Base-by-base conservation (phyloP, 2,329 filamentous ascomycete species). In the Hypomyces rosellus region DNA sequence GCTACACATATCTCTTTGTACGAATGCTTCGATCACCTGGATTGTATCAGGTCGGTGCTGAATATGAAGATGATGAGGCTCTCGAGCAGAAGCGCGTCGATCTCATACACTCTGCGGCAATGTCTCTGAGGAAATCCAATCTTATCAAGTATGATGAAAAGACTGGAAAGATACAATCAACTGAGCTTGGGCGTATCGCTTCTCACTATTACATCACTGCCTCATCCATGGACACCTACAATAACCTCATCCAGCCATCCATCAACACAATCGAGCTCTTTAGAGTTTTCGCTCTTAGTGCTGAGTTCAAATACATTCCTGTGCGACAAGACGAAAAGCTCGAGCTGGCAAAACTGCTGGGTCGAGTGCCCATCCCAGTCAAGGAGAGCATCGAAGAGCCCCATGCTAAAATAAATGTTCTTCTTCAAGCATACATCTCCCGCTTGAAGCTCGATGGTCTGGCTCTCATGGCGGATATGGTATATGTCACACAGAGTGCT, bases 171-270 rank as follows among this genome's bases (percentile, higher is more conserved):
- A 70, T 99, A 33, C 90, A 95, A 68, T 82, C 88, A 4, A 99
- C 93, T 0, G 93, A 99, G 67, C 84, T 99, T 49, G 93, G 95
- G 47, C 85, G 93, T 39, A 95, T 99, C 59, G 88, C 95, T 5
- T 97, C 92, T 13, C 93, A 99, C 68, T 99, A 99, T 74, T 99
- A 99, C 74, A 96, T 99, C 63, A 93, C 90, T 0, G 84, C 96
- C 68, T 89, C 83, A 59, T 97, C 92, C 13, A 99, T 99, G 93
- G 80, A 92, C 58, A 96, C 89, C 1, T 99, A 99, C 74, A 96
- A 96, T 66, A 88, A 88, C 64, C 86, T 97, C 58, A 89, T 99
- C 44, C 91, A 96, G 65, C 90, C 92, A 13, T 89, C 86, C 11
- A 93, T 96, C 60, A 89, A 88, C 22, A 88, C 88, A 5, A 96